A percentile compares a stretch with the other conserved stretches of the same genome.
Evolutionary conservation across 1,284 basidiomycete genomes (phyloP).

Genomic region (Boletus coffeatus): DNA sequence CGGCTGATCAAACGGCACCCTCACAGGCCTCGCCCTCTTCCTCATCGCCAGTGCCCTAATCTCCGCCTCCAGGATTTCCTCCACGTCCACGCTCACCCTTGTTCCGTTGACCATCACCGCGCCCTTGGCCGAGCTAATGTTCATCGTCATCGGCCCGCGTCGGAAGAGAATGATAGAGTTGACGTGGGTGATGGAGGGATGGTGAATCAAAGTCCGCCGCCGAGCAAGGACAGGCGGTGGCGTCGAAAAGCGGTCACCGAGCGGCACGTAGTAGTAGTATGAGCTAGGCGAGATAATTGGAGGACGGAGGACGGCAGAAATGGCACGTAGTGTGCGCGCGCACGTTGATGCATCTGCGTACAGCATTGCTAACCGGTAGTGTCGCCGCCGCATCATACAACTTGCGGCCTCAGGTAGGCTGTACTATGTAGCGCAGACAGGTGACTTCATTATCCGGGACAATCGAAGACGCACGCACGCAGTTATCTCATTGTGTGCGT

Average conservation of each 20-base stretch:
- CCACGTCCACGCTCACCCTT: slow-evolving; percentile 82
- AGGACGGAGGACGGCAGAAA: too few relatives aligned
- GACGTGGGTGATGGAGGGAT: slow-evolving; percentile 73
- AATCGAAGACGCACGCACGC: too few relatives aligned
- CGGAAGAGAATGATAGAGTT: slow-evolving; percentile 62
- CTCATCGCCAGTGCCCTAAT: slow-evolving; percentile 77
- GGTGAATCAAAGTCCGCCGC: slow-evolving; percentile 91
- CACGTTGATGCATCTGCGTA: too few relatives aligned
- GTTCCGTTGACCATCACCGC: slow-evolving; percentile 88
- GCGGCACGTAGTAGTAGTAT: slow-evolving; percentile 29
- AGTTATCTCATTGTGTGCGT: too few relatives aligned
- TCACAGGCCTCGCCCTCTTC: slow-evolving; percentile 82
- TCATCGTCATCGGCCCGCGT: slow-evolving; percentile 46
- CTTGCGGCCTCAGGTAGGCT: too few relatives aligned
- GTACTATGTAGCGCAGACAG: too few relatives aligned
- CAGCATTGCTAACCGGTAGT: too few relatives aligned
- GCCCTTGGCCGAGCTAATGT: slow-evolving; percentile 59
- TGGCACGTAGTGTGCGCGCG: too few relatives aligned
- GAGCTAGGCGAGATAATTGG: too few relatives aligned
- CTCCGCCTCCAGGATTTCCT: slow-evolving; percentile 88
- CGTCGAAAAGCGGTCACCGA: slow-evolving; percentile 80
- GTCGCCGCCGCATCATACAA: too few relatives aligned
- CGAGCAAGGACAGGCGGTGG: slow-evolving; percentile 82
- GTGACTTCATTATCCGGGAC: too few relatives aligned
- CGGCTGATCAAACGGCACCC: slow-evolving; percentile 90